Conservation (phyloP, 768 basidiomycete genomes). For the Macrolepiota dolichaula region DNA sequence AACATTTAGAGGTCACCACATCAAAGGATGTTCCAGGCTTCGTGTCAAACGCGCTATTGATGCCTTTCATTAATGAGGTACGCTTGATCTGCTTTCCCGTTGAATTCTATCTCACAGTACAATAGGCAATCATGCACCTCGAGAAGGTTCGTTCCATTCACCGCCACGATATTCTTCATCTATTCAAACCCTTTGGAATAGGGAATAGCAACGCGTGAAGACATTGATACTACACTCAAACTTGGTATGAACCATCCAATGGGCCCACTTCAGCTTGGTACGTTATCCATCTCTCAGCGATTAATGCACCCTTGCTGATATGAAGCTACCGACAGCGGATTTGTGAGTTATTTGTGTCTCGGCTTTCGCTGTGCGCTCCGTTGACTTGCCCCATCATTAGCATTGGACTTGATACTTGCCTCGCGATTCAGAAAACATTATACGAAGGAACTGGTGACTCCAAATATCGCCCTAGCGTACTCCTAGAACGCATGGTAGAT, state of each 20-base stretch:
- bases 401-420: conserved; percentile 97
- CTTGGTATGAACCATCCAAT: conserved; percentile 95
- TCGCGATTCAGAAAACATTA: conserved; percentile 88
- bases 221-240: conserved; percentile 92
- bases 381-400: conserved; percentile 32
- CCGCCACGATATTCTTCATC: neutral
- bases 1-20: conserved; percentile 73
- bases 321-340: conserved; percentile 40
- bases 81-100: conserved; percentile 8
- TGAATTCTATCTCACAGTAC: neutral
- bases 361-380: neutral
- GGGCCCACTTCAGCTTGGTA: conserved; percentile 88
- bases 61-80: conserved; percentile 97
- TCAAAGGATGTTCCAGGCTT: conserved; percentile 94
- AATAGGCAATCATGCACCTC: conserved; percentile 84
- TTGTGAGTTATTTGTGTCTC: conserved; percentile 39
- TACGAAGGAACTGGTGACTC: conserved; percentile 89
- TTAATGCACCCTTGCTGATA: conserved; percentile 1
- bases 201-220: conserved; percentile 90
- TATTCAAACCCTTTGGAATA: conserved; percentile 21
- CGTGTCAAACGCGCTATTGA: conserved; percentile 91
- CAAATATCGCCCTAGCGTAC: conserved; percentile 89
- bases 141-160: conserved; percentile 59
- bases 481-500: conserved; percentile 95
- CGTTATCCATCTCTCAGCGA: neutral